A percentile compares a stretch with the other conserved stretches of the same genome.
Evolutionary conservation across 192 early-diverging fungal genomes (phyloP).

Genomic region (Podila minutissima): DNA sequence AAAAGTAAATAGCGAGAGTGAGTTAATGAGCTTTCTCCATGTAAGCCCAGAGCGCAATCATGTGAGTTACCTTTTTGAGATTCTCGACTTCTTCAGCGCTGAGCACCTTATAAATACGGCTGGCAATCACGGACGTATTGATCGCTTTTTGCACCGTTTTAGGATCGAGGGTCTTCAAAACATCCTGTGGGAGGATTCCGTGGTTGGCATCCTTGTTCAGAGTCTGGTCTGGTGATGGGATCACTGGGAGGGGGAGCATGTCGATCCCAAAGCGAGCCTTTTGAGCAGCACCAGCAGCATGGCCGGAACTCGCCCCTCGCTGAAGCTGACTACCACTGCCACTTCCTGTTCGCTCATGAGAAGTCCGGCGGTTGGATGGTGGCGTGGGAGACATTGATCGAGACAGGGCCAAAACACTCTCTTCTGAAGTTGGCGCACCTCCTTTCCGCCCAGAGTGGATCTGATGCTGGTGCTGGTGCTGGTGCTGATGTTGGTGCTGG

Average conservation of each 20-base stretch:
- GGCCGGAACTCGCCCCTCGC: neutral
- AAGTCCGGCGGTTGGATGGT: neutral
- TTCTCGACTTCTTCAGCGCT: conserved; percentile 59
- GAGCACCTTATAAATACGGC: conserved; percentile 56
- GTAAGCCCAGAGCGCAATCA: no score
- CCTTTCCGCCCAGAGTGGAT: neutral
- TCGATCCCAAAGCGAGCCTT: conserved; percentile 23
- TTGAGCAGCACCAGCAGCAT: conserved; percentile 5
- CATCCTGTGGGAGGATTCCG: conserved; percentile 44
- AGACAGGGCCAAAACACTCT: conserved; percentile 16
- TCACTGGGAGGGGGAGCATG: conserved; percentile 34
- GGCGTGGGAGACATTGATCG: conserved; percentile 21
- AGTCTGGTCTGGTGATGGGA: conserved; percentile 38
- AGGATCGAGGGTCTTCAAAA: conserved; percentile 24
- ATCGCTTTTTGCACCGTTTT: conserved; percentile 42
- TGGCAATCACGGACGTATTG: conserved; percentile 56
- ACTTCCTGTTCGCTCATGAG: conserved; percentile 20
- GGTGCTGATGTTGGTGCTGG: neutral
- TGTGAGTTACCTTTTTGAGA: conserved; percentile 54
- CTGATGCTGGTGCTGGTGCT: neutral
- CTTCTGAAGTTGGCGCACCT: conserved; percentile 7
- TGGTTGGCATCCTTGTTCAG: conserved; percentile 17
- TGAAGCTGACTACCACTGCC: conserved; percentile 4
- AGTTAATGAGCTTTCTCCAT: no score
- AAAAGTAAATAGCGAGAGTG: no score